A percentile compares a stretch with the other conserved stretches of the same genome.
These are phyloP conservation scores for Mycena galopus DNA, from an alignment of 768 basidiomycete genomes.

Conservation along the genomic window DNA sequence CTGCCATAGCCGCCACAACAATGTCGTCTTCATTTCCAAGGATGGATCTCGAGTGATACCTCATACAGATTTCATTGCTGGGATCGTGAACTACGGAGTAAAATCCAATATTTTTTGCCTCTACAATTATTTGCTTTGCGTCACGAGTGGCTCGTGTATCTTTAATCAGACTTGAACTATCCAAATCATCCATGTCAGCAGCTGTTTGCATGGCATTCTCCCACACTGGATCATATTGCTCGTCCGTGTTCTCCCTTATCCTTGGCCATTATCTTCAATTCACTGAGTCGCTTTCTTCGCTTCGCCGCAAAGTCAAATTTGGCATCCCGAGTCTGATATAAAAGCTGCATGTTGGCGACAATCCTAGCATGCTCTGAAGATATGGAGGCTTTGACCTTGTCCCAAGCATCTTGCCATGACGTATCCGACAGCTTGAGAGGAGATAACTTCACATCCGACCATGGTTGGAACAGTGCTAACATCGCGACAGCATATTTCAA, in stretches of 20 bases:
- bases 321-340: conserved; percentile 25
- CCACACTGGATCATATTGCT: conserved; percentile 8
- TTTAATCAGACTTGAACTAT: background rate
- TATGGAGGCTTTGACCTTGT: background rate
- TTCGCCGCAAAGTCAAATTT: conserved; percentile 22
- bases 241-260: background rate
- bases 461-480: conserved; percentile 14
- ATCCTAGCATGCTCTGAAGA: background rate
- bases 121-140: background rate
- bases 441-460: background rate
- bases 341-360: conserved; percentile 22
- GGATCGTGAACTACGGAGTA: background rate
- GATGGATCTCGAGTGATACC: background rate
- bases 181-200: background rate
- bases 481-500: conserved; percentile 18
- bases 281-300: background rate
- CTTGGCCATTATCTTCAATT: background rate
- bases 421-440: conserved; percentile 7
- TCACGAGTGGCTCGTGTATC: conserved; percentile 6
- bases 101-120: background rate
- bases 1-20: background rate
- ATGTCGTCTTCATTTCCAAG: conserved; percentile 8
- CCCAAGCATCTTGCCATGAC: background rate
- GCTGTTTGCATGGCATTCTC: conserved; percentile 16
- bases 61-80: background rate